These are phyloP conservation scores for Iris pallida DNA, from an alignment of 116 monocot genomes.

Conservation along the genomic window DNA sequence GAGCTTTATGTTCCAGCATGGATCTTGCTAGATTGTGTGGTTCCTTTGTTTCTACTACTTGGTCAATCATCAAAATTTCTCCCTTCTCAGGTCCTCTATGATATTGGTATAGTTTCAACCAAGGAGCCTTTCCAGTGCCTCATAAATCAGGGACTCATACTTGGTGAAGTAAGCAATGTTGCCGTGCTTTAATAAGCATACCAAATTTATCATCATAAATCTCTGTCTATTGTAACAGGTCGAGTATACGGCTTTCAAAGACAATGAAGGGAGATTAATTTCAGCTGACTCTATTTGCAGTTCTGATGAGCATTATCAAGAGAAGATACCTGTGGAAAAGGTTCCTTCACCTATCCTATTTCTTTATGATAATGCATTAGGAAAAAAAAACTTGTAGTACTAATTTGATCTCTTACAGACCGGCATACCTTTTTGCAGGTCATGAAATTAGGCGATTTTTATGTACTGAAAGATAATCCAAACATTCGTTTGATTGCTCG, in stretches of 20 bases:
- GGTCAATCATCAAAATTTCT: not conserved
- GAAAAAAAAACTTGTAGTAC: not conserved
- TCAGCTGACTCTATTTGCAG: slow-evolving; percentile 60
- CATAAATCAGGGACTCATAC: slow-evolving; percentile 95
- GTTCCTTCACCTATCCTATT: slow-evolving; percentile 18
- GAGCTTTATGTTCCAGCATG: too few species aligned
- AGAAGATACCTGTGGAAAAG: slow-evolving; percentile 69
- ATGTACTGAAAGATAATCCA: slow-evolving; percentile 81
- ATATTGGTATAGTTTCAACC: slow-evolving; percentile 89
- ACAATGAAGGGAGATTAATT: slow-evolving; percentile 54
- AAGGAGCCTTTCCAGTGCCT: slow-evolving; percentile 94
- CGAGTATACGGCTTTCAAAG: slow-evolving; percentile 72
- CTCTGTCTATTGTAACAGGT: slow-evolving; percentile 43
- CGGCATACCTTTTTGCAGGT: slow-evolving; percentile 39
- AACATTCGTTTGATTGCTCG: slow-evolving; percentile 68
- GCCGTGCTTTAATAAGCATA: not conserved
- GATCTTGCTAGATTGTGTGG: too few species aligned
- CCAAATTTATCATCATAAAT: slow-evolving; percentile 3
- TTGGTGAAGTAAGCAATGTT: slow-evolving; percentile 73
- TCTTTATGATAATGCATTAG: too few species aligned
- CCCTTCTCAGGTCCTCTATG: slow-evolving; percentile 74
- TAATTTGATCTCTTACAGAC: not conserved
- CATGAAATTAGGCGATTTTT: slow-evolving; percentile 62
- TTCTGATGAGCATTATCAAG: slow-evolving; percentile 50
- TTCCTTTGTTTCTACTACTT: not conserved